Evolutionary conservation across 2,329 filamentous ascomycete genomes (phyloP), one percentile per base, ranked within the genome.

Genomic region (Tolypocladium guangdongense): DNA sequence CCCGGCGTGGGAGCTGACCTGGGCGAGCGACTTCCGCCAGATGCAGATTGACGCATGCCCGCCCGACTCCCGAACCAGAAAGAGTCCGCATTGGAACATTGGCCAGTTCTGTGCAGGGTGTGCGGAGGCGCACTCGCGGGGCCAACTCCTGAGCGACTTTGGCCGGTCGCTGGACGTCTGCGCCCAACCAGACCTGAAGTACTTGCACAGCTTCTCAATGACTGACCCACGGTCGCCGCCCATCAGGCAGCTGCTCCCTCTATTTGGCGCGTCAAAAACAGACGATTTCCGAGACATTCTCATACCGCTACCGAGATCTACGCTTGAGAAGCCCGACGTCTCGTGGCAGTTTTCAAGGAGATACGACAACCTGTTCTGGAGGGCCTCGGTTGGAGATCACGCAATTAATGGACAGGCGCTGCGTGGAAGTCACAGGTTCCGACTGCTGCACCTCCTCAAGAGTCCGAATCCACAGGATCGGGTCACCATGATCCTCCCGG

Each of bases 251-350:
- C 74, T 93, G 4, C 69, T 87, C 2, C 89, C 89, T 0, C 73
- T 93, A 12, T 93, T 93, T 68, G 87, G 87, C 57, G 78, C 87
- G 54, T 84, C 82, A 49, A 90, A 89, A 60, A 81, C 84, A 1
- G 75, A 80, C 46, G 83, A 83, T 5, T 92, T 88, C 69, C 82
- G 78, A 57, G 89, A 95, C 64, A 88, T 95, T 36, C 68, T 91
- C 24, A 86, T 90, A 51, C 88, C 89, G 0, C 63, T 81, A 73
- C 77, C 60, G 51, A 52, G 55, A 76, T 79, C 30, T 16, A 55
- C 59, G 24, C 55, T 57, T 16, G 74, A 76, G 1, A 69, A 76
- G 4, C 72, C 75, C 0, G 71, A 75, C 36, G 61, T 72, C 6
- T 63, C 62, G 30, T 68, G 68, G 59, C 66, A 64, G 0, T 91